Evolutionary conservation across 2,329 filamentous ascomycete genomes (phyloP).

Genomic region (Xylaria sp.): DNA sequence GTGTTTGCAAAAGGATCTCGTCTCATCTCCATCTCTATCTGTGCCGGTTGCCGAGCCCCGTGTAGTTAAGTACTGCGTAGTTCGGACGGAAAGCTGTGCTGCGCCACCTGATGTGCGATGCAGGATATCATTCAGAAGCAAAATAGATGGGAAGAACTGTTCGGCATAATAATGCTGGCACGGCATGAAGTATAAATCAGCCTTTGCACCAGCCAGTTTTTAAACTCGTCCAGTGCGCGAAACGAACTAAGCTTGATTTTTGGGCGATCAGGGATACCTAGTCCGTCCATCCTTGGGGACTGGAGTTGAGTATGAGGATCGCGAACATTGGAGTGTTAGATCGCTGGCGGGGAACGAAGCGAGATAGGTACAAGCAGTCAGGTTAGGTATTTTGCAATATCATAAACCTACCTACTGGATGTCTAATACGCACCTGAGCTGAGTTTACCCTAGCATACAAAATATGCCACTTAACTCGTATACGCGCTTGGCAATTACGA

Average conservation of each 20-base stretch:
- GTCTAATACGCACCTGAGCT: not conserved
- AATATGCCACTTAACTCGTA: constrained; percentile 5
- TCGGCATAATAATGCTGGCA: constrained; percentile 15
- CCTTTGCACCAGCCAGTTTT: not conserved
- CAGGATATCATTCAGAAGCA: not conserved
- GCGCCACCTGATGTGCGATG: constrained; percentile 7
- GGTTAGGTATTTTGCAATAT: constrained; percentile 10
- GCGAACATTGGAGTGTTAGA: not conserved
- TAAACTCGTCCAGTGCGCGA: constrained; percentile 1
- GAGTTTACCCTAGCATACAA: not conserved
- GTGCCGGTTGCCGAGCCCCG: not conserved
- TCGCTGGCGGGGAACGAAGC: not conserved
- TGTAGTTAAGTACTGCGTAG: not conserved
- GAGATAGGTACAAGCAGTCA: not conserved
- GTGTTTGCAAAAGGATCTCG: not conserved
- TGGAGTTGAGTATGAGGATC: not conserved
- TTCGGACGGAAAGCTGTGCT: not conserved
- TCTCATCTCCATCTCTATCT: constrained; percentile 2
- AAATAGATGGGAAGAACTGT: not conserved
- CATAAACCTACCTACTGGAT: not conserved
- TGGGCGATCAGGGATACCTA: constrained; percentile 26
- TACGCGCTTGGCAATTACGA: constrained; percentile 18
- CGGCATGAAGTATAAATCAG: constrained; percentile 16
- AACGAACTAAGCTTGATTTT: constrained; percentile 9
- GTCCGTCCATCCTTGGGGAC: not conserved